Conservation (phyloP, 257 asterid species). For the Perilla frutescens region DNA sequence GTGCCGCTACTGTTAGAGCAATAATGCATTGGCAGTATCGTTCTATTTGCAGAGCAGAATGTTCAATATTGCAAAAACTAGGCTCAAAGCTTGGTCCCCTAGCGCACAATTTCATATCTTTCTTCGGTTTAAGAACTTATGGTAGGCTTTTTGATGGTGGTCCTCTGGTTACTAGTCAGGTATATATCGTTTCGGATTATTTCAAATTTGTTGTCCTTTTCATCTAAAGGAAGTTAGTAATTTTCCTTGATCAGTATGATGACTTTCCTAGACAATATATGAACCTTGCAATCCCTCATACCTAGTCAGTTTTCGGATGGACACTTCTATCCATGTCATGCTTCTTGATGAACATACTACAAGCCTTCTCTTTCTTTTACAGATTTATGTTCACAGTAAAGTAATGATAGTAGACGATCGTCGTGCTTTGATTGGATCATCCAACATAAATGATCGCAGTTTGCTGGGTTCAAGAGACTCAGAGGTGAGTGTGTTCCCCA, state of each 20-base stretch:
- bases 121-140: conserved; percentile 81
- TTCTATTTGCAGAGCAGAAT: conserved; percentile 78
- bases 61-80: conserved; percentile 82
- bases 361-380: conserved; percentile 26
- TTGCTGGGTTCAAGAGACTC: conserved; percentile 96
- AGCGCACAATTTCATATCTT: conserved; percentile 75
- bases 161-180: conserved; percentile 89
- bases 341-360: conserved; percentile 19
- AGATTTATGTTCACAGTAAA: conserved; percentile 97
- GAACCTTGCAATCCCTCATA: conserved; percentile 14
- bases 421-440: conserved; percentile 78
- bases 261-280: conserved; percentile 16
- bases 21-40: conserved; percentile 98
- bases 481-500: conserved; percentile 59
- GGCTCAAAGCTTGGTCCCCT: conserved; percentile 67
- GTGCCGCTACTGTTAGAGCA: conserved; percentile 98
- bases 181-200: conserved; percentile 34
- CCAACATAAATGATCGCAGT: conserved; percentile 95
- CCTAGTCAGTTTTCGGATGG: conserved; percentile 16
- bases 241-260: conserved; percentile 2
- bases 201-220: neutral
- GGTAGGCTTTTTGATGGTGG: conserved; percentile 76
- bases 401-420: conserved; percentile 94
- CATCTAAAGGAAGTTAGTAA: neutral
- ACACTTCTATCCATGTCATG: conserved; percentile 16